These are phyloP conservation scores for Crithidia bombi DNA, from an alignment of 208 protist species.

Conservation along the genomic window DNA sequence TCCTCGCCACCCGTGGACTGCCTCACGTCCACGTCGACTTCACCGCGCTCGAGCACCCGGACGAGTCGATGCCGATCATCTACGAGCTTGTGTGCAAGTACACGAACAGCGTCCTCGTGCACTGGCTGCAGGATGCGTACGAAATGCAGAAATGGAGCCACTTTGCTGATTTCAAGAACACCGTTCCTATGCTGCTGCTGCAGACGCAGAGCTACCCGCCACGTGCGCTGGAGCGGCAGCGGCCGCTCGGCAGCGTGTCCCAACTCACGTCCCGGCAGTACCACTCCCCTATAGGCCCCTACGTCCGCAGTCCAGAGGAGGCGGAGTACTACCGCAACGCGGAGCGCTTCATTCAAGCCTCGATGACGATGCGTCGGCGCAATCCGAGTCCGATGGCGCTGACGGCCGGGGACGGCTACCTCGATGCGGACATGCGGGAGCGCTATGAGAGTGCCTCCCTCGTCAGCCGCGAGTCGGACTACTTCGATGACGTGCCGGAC, in stretches of 20 bases:
- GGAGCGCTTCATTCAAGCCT: slow-evolving; percentile 20
- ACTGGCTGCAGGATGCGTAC: slow-evolving; percentile 89
- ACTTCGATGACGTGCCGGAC: slow-evolving; percentile 27
- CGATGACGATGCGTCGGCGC: slow-evolving; percentile 19
- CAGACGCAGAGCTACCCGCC: slow-evolving; percentile 70
- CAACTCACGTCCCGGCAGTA: slow-evolving; percentile 38
- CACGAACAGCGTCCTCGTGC: slow-evolving; percentile 79
- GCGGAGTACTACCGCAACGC: slow-evolving; percentile 35
- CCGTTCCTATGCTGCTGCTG: slow-evolving; percentile 78
- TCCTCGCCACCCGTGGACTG: slow-evolving; percentile 74
- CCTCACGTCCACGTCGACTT: slow-evolving; percentile 87
- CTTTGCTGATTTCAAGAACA: slow-evolving; percentile 66
- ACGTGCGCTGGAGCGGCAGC: slow-evolving; percentile 32
- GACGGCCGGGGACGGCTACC: neutral
- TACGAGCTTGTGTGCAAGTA: slow-evolving; percentile 78
- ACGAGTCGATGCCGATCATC: slow-evolving; percentile 85
- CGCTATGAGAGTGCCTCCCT: slow-evolving; percentile 24
- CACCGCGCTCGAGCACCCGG: slow-evolving; percentile 86
- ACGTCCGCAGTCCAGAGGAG: slow-evolving; percentile 29
- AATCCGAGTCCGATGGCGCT: slow-evolving; percentile 19
- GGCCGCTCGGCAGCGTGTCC: slow-evolving; percentile 29
- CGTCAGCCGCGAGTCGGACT: slow-evolving; percentile 27
- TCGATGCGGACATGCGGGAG: neutral
- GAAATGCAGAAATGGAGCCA: slow-evolving; percentile 88
- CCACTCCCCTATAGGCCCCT: slow-evolving; percentile 33